A percentile compares a stretch with the other conserved stretches of the same genome.
Conservation (phyloP, 2,329 filamentous ascomycete species). For the Monilinia vaccinii-corymbosi region DNA sequence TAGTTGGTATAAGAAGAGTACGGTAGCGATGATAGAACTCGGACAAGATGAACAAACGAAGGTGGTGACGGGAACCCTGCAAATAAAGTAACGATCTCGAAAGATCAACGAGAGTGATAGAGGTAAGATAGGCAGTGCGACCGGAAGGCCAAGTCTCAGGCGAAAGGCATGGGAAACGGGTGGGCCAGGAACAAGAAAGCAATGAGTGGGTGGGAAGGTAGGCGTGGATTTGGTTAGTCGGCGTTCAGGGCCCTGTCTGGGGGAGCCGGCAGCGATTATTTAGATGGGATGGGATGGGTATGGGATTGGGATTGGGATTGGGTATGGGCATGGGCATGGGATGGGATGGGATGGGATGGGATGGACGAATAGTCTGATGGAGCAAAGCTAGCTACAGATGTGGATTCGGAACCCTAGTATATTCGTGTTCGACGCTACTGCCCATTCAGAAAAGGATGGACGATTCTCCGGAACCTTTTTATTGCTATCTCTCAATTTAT, state of each 20-base stretch:
- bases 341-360: conserved; percentile 15
- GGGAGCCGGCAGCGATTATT: conserved; percentile 18
- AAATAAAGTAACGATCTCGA: conserved; percentile 28
- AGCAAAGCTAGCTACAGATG: conserved; percentile 14
- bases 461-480: conserved; percentile 5
- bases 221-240: conserved; percentile 7
- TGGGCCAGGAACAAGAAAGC: conserved; percentile 24
- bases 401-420: background rate
- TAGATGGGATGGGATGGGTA: conserved; percentile 8
- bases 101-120: conserved; percentile 27
- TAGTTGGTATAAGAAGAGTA: conserved; percentile 29
- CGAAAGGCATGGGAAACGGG: conserved; percentile 14
- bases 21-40: conserved; percentile 24
- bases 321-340: too few species aligned
- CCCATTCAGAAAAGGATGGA: conserved; percentile 2
- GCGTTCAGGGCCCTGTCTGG: conserved; percentile 20
- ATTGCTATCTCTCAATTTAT: too few species aligned
- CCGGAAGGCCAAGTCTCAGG: conserved; percentile 23
- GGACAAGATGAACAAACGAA: conserved; percentile 24
- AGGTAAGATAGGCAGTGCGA: conserved; percentile 26
- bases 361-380: conserved; percentile 10
- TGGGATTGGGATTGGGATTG: too few species aligned
- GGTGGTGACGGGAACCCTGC: conserved; percentile 28
- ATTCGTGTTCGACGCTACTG: conserved; percentile 13
- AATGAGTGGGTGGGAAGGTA: conserved; percentile 8